A percentile compares a stretch with the other conserved stretches of the same genome.
These are phyloP conservation scores for Solanum chaucha DNA, from an alignment of 257 asterid genomes.

Conservation along the genomic window DNA sequence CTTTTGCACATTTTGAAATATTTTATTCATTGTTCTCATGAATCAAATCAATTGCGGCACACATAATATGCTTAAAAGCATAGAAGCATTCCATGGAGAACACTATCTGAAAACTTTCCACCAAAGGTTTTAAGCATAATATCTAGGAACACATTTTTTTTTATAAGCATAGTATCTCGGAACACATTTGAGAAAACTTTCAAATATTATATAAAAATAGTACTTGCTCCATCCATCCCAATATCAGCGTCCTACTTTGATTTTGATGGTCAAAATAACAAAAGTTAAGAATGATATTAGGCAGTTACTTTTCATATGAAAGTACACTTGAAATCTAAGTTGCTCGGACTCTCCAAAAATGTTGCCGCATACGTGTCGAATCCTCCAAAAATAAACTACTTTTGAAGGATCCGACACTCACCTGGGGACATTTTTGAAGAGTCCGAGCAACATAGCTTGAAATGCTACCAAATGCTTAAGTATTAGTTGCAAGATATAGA, in stretches of 20 bases:
- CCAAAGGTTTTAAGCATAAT: neutral
- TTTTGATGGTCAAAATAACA: neutral
- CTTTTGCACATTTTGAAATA: neutral
- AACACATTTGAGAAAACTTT: neutral
- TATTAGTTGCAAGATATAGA: neutral
- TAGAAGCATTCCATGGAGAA: neutral
- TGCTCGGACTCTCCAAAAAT: too few relatives aligned
- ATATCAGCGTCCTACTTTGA: neutral
- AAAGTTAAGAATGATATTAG: neutral
- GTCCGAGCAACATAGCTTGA: neutral
- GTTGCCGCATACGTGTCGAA: too few relatives aligned
- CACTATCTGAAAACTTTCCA: neutral
- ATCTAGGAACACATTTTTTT: neutral
- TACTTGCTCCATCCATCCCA: neutral
- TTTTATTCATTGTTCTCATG: neutral
- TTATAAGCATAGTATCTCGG: neutral
- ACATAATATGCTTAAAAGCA: neutral
- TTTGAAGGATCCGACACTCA: too few relatives aligned
- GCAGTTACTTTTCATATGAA: neutral
- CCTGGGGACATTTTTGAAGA: too few relatives aligned
- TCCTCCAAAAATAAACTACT: too few relatives aligned
- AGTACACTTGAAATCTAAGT: neutral
- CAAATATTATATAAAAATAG: neutral
- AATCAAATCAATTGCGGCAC: neutral
- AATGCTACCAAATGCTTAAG: neutral